Evolutionary conservation across 2,329 filamentous ascomycete genomes (phyloP), one percentile per base, ranked within the genome.

Genomic region (Colletotrichum gloeosporioides): DNA sequence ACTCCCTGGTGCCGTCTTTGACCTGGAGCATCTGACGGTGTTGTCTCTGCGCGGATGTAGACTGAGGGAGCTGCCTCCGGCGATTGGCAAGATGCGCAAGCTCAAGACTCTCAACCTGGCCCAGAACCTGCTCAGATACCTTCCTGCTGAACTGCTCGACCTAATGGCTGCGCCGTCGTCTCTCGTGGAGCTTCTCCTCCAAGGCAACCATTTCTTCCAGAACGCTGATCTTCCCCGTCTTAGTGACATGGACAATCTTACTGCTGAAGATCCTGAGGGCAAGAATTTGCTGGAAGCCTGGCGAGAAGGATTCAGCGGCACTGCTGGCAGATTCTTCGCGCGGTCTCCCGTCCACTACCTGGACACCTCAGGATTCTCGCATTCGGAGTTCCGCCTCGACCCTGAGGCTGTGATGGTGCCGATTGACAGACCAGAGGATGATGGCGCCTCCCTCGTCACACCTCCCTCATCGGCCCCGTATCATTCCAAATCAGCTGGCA

Each of bases 11-110:
- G 89, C 90, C 64, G 83, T 95, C 4, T 93, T 94, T 79, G 88
- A 90, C 63, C 84, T 95, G 4, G 85, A 91, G 27, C 86, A 91
- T 79, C 85, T 95, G 34, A 92, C 90, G 0, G 90, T 92, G 18
- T 88, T 95, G 15, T 94, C 90, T 79, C 86, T 95, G 18, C 91
- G 94, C 44, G 90, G 88, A 76, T 95, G 95, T 79, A 82, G 87
- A 29, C 87, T 95, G 16, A 85, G 84, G 0, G 90, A 93, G 79
- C 84, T 95, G 4, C 92, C 94, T 2, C 86, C 91, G 0, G 86
- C 88, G 5, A 91, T 95, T 65, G 86, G 86, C 27, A 89, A 89
- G 36, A 86, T 95, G 8, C 82, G 81, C 6, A 92, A 91, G 74
- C 87, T 95, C 6, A 85, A 86, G 67, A 88, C 91, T 67, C 88